These are phyloP conservation scores for Didymella arachidicola DNA, from an alignment of 2,329 filamentous ascomycete genomes.

Conservation along the genomic window DNA sequence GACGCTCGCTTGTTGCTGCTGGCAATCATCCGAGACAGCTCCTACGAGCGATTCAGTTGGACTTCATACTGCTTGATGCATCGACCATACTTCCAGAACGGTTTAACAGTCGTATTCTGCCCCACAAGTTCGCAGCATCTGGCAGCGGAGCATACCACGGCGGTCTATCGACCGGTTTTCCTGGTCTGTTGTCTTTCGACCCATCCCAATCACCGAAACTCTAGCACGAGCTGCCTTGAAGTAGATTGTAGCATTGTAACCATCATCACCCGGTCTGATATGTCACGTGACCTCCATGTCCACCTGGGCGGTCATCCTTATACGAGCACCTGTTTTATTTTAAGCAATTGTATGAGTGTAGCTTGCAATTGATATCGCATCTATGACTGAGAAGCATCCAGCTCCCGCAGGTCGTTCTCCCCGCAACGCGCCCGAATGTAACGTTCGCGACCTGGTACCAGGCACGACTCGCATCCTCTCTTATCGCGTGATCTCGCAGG, in stretches of 20 bases:
- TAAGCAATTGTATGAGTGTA: background rate
- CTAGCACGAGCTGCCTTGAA: background rate
- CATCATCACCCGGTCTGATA: no score
- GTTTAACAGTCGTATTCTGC: background rate
- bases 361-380: background rate
- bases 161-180: background rate
- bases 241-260: background rate
- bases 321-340: background rate
- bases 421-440: background rate
- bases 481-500: conserved; percentile 19
- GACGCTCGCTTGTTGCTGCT: background rate
- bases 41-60: background rate
- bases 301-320: background rate
- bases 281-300: background rate
- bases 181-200: background rate
- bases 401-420: conserved; percentile 1
- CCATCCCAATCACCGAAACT: background rate
- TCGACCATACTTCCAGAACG: background rate
- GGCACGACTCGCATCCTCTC: conserved; percentile 4
- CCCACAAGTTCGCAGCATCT: background rate
- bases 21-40: background rate
- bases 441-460: background rate
- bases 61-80: background rate
- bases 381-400: background rate
- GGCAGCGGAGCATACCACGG: background rate